Evolutionary conservation across 2,329 filamentous ascomycete species (phyloP).

Genomic region (Teratosphaeria nubilosa): DNA sequence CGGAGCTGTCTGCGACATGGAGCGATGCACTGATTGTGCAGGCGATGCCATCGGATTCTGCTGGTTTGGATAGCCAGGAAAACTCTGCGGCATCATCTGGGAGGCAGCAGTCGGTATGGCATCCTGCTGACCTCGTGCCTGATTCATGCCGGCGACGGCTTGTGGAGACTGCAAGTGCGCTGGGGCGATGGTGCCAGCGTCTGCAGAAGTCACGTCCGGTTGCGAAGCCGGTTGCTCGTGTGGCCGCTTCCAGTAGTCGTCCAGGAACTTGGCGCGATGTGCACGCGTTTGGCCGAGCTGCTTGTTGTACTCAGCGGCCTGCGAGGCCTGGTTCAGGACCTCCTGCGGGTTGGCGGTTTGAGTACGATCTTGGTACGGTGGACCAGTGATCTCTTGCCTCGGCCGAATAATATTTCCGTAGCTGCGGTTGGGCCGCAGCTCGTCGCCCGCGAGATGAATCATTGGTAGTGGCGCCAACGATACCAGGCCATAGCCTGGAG

Average conservation of each 20-base stretch:
- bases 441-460: slow-evolving; percentile 72
- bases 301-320: slow-evolving; percentile 86
- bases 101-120: slow-evolving; percentile 45
- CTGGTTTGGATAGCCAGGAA: slow-evolving; percentile 60
- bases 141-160: slow-evolving; percentile 40
- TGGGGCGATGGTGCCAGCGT: slow-evolving; percentile 30
- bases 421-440: slow-evolving; percentile 66
- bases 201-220: slow-evolving; percentile 25
- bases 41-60: slow-evolving; percentile 66
- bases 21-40: slow-evolving; percentile 58
- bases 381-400: slow-evolving; percentile 79
- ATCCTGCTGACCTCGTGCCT: slow-evolving; percentile 45
- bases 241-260: slow-evolving; percentile 70
- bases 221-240: slow-evolving; percentile 62
- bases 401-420: slow-evolving; percentile 76
- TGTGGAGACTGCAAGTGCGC: slow-evolving; percentile 40
- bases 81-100: slow-evolving; percentile 52
- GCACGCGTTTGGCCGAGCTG: slow-evolving; percentile 69
- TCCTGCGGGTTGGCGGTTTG: slow-evolving; percentile 67
- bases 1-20: slow-evolving; percentile 54
- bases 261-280: slow-evolving; percentile 68
- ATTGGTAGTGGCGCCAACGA: slow-evolving; percentile 66
- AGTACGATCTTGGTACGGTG: slow-evolving; percentile 78
- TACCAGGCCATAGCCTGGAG: slow-evolving; percentile 52
- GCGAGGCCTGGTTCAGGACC: slow-evolving; percentile 74